phyloP scores from a whole-genome alignment of 2,329 filamentous ascomycete genomes.

The Colletotrichum cereale region DNA sequence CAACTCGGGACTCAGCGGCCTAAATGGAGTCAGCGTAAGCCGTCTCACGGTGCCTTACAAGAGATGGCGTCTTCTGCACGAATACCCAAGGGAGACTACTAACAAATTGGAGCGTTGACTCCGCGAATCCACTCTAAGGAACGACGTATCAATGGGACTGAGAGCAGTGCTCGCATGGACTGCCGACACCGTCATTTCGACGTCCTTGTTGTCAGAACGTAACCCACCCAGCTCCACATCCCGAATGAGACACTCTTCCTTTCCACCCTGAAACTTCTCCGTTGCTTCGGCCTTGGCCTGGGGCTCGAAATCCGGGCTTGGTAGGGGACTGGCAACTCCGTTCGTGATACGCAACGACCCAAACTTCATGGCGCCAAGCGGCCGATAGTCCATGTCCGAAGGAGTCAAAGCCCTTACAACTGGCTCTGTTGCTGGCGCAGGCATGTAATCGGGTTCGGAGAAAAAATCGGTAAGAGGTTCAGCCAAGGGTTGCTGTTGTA shows the following conservation, averaged over 20 bases:
- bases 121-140: neutral
- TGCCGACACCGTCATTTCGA: conserved; percentile 11
- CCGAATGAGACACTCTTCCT: neutral
- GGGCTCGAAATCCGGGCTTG: conserved; percentile 51
- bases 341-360: conserved; percentile 74
- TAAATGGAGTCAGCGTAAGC: conserved; percentile 50
- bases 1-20: conserved; percentile 49
- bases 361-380: conserved; percentile 72
- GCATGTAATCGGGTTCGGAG: conserved; percentile 35
- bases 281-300: neutral
- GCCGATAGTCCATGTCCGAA: conserved; percentile 68
- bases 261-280: neutral
- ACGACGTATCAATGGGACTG: conserved; percentile 30
- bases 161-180: conserved; percentile 16
- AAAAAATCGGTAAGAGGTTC: conserved; percentile 13
- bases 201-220: neutral
- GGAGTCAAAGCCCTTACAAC: conserved; percentile 60
- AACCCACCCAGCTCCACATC: neutral
- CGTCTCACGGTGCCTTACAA: conserved; percentile 44
- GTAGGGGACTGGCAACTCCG: conserved; percentile 64
- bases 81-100: conserved; percentile 27
- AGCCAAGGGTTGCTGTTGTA: neutral
- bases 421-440: conserved; percentile 39
- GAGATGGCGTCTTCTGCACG: conserved; percentile 16
- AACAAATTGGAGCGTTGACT: conserved; percentile 17